Evolutionary conservation across 176 grass and related monocot genomes (phyloP).

Genomic region (Urochloa ruziziensis): DNA sequence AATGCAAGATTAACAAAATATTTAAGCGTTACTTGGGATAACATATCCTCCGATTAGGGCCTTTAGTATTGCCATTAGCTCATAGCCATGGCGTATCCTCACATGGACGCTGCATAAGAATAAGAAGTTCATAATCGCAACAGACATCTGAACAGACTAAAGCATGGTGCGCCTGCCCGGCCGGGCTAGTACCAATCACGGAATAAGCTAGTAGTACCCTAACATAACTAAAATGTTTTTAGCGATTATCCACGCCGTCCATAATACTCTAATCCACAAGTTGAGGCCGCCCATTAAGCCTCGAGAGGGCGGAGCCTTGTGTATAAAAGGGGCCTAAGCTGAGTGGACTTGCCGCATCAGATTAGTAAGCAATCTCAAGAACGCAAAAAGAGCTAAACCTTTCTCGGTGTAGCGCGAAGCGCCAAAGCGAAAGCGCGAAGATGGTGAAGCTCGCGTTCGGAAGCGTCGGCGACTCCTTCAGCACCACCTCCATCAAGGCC

Average conservation of each 20-base stretch:
- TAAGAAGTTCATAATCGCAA: conserved; percentile 10
- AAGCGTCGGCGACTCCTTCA: conserved; percentile 73
- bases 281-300: conserved; percentile 23
- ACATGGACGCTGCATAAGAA: not conserved
- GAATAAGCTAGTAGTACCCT: conserved; percentile 20
- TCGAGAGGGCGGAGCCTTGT: not conserved
- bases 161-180: conserved; percentile 51
- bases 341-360: conserved; percentile 19
- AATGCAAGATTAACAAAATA: not conserved
- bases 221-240: conserved; percentile 14
- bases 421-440: conserved; percentile 15
- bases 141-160: conserved; percentile 47
- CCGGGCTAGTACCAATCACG: conserved; percentile 41
- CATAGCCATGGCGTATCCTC: not conserved
- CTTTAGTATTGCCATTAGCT: not conserved
- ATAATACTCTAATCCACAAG: conserved; percentile 50
- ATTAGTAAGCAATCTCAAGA: not conserved
- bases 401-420: not conserved
- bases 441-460: conserved; percentile 94
- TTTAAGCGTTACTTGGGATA: not conserved
- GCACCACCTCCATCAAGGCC: conserved; percentile 59
- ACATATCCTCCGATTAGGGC: conserved; percentile 10
- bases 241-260: conserved; percentile 49
- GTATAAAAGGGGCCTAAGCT: conserved; percentile 53
- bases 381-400: not conserved